Conservation (phyloP, 306 rosid genomes). For the Lagenaria siceraria region DNA sequence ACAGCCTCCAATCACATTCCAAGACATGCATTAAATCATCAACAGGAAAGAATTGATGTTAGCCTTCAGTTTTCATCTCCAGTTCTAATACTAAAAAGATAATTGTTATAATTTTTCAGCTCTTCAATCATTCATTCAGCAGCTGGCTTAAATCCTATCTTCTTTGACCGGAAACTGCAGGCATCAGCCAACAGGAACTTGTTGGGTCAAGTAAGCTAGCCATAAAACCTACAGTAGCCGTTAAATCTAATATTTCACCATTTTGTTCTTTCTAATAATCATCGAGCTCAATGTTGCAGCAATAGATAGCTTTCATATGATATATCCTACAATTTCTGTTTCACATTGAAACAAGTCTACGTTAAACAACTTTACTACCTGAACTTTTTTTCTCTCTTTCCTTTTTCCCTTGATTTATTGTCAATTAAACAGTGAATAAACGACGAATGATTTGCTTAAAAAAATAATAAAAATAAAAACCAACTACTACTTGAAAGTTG, state of each 20-base stretch:
- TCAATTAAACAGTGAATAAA: background rate
- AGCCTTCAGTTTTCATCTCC: background rate
- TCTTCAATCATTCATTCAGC: background rate
- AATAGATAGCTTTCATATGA: background rate
- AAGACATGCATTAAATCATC: background rate
- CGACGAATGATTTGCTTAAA: background rate
- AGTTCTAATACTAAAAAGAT: background rate
- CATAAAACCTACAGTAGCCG: background rate
- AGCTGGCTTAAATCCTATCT: background rate
- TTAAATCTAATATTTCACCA: background rate
- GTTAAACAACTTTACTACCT: background rate
- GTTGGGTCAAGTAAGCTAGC: background rate
- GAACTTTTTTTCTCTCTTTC: background rate
- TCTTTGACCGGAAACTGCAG: background rate
- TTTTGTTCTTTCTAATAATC: background rate
- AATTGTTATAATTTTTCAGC: background rate
- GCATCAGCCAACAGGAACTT: background rate
- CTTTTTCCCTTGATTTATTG: background rate
- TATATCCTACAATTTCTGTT: background rate
- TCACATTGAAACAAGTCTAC: background rate
- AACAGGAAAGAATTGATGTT: background rate
- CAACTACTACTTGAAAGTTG: no score
- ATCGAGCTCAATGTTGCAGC: background rate
- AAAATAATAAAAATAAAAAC: no score
- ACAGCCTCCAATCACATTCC: constrained; percentile 13